Base-by-base conservation (phyloP, 2,329 filamentous ascomycete genomes). In the Apiospora saccharicola region DNA sequence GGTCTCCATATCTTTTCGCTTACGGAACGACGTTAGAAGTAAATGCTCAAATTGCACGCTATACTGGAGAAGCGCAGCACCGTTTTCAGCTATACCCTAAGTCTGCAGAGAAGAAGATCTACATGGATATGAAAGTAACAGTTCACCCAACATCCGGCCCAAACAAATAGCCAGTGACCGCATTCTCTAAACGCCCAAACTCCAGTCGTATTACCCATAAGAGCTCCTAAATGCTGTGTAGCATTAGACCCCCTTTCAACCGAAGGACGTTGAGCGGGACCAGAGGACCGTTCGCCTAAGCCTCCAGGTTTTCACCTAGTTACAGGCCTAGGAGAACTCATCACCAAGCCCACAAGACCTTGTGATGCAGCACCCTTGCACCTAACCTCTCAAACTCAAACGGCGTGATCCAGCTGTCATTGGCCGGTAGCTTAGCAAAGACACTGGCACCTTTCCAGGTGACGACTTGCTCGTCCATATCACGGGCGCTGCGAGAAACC, bases 371-470 rank as follows among this genome's bases (percentile, higher is more conserved):
- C 73, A 96, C 88, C 79, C 96, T 89, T 73, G 91, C 89, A 3
- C 95, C 96, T 71, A 98, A 81, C 73, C 94, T 90, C 84, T 98
- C 95, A 83, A 96, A 98, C 86, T 98, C 96, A 78, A 92, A 87
- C 67, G 90, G 90, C 19, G 92, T 93, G 79, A 98, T 94, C 96
- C 96, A 99, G 78, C 93, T 96, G 82, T 99, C 96, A 83, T 98
- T 98, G 22, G 94, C 95, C 67, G 91, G 90, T 77, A 98, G 85
- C 84, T 97, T 95, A 3, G 94, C 95, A 86, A 98, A 99, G 22
- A 99, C 95, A 80, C 95, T 98, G 0, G 94, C 96, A 4, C 96
- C 96, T 87, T 99, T 99, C 96, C 96, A 99, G 12, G 92, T 92
- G 70, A 98, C 93, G n/a, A 98, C 95, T 83, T 98, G 95, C 73